Base-by-base conservation (phyloP, 768 basidiomycete species). In the Boletus subcaerulescens region DNA sequence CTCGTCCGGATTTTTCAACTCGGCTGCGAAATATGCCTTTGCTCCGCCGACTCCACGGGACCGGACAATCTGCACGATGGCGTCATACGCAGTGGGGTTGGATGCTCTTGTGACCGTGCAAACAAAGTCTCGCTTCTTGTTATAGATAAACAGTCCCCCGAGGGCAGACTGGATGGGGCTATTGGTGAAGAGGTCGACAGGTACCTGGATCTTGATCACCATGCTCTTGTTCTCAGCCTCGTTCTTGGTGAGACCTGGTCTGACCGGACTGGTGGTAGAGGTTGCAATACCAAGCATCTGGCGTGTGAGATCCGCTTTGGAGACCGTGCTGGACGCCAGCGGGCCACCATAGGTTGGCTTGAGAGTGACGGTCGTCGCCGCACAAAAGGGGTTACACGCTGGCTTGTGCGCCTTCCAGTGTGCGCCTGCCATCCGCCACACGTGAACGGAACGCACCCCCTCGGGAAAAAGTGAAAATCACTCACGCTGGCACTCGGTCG, bases 1-100 rank as follows among this genome's bases (percentile, higher is more conserved):
- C 60, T 77, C 76, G 45, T 81, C 71, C 44, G 70, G 67, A 43
- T 68, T 75, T 60, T 68, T 75, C 63, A 85, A 55, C 60, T 81
- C 79, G 0, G 82, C 82, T 12, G 75, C 71, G 48, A 84, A 82
- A 61, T 84, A 84, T 0, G 77, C 83, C 62, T 83, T 84, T 41
- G 61, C 59, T 0, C 76, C 76, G 4, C 66, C 57, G 7, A 79
- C 72, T 5, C 79, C 78, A 40, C 75, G 73, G n/a, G 60, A 60
- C 47, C 64, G 69, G 22, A 86, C 69, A 7, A 71, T 65, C n/a
- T 71, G 58, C 11, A 63, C 58, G 13, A 85, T 40, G 1, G 66
- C 57, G 50, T 80, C 75, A 55, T 82, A 85, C 1, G 62, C 76
- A 45, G 56, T 17, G 61, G 66, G 32, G 63, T 66, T 53, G 73